These are phyloP conservation scores for Noccaea caerulescens DNA, from an alignment of 345 rosid genomes.

Conservation along the genomic window DNA sequence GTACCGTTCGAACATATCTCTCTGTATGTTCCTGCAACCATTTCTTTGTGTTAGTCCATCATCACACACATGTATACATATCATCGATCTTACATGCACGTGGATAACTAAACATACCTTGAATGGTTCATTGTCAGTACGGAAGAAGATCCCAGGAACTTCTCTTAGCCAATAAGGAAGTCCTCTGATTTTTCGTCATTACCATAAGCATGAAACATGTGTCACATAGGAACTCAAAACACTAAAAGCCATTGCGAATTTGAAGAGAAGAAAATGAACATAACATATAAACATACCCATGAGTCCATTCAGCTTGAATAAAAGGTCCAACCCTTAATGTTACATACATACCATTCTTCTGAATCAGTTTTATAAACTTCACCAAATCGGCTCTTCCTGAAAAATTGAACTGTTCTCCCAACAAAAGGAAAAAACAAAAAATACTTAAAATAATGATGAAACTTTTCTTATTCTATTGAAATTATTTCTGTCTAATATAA, in stretches of 20 bases:
- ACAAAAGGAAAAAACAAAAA: neutral
- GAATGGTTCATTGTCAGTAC: constrained; percentile 73
- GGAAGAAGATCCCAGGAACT: constrained; percentile 66
- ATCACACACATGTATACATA: neutral
- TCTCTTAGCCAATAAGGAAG: constrained; percentile 93
- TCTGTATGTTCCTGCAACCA: constrained; percentile 59
- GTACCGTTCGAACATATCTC: constrained; percentile 52
- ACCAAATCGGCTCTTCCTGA: constrained; percentile 73
- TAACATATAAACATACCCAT: constrained; percentile 63
- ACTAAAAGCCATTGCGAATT: neutral
- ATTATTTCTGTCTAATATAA: constrained; percentile 2
- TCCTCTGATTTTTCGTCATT: constrained; percentile 54
- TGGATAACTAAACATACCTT: constrained; percentile 55
- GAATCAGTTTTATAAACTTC: constrained; percentile 66
- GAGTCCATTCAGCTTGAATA: constrained; percentile 97
- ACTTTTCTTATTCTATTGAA: neutral
- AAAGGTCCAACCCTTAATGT: constrained; percentile 85
- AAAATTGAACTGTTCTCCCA: constrained; percentile 60
- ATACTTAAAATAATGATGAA: constrained; percentile 7
- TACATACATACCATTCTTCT: constrained; percentile 62
- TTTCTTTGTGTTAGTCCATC: neutral
- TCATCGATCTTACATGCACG: constrained; percentile 1
- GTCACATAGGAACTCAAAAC: constrained; percentile 7
- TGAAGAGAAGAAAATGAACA: neutral
- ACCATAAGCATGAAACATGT: constrained; percentile 27